phyloP scores from a whole-genome alignment of 106 monocot genomes.

The Iris macrosiphon region DNA sequence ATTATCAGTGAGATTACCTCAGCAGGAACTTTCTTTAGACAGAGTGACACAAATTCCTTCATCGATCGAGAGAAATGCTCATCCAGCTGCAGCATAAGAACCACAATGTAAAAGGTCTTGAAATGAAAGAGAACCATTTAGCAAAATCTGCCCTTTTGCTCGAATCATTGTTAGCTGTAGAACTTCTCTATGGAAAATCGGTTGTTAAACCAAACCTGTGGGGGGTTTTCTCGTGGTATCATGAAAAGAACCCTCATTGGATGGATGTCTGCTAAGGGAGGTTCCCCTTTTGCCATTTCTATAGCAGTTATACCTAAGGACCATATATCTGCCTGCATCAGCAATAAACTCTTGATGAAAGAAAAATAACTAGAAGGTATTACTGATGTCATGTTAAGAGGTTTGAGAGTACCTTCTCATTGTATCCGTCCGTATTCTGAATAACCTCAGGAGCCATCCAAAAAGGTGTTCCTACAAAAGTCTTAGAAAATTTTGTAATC shows the following conservation, averaged over 20 bases:
- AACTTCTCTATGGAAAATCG: not conserved
- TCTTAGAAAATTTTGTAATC: conserved; percentile 37
- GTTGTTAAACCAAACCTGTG: conserved; percentile 51
- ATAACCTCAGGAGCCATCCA: conserved; percentile 99
- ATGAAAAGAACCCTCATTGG: conserved; percentile 98
- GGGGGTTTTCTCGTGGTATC: conserved; percentile 93
- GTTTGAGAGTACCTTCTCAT: conserved; percentile 60
- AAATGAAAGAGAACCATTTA: too few species aligned
- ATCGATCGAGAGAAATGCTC: conserved; percentile 91
- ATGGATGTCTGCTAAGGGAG: conserved; percentile 91
- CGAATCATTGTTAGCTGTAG: not conserved
- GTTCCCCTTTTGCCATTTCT: conserved; percentile 98
- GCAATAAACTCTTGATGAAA: conserved; percentile 11
- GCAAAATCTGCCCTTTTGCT: too few species aligned
- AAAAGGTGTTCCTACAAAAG: conserved; percentile 94
- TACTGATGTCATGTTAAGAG: not conserved
- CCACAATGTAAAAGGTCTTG: too few species aligned
- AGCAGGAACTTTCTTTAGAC: conserved; percentile 75
- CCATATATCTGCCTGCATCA: conserved; percentile 95
- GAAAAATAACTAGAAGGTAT: conserved; percentile 5
- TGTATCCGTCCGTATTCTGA: conserved; percentile 91
- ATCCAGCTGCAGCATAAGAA: conserved; percentile 70
- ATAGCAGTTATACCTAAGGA: conserved; percentile 95
- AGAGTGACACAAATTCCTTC: conserved; percentile 92
- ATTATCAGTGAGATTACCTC: conserved; percentile 87